These are phyloP conservation scores for Suillus cothurnatus DNA, from an alignment of 768 basidiomycete genomes.

Conservation along the genomic window DNA sequence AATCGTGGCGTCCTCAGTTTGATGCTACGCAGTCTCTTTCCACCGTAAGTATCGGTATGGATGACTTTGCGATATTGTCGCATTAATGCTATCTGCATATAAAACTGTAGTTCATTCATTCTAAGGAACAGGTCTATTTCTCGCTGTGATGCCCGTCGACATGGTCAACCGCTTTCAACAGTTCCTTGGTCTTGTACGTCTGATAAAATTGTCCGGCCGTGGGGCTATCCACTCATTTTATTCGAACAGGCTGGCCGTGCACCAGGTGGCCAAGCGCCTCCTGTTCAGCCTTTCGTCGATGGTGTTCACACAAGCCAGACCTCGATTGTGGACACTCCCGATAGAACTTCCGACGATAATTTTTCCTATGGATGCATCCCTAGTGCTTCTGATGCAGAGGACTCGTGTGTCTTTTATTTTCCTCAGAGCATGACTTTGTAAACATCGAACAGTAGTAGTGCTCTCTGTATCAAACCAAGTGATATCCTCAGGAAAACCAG, in stretches of 20 bases:
- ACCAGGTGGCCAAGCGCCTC: not conserved
- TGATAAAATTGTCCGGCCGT: not conserved
- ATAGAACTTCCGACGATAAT: not conserved
- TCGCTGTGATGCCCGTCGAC: not conserved
- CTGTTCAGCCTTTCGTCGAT: not conserved
- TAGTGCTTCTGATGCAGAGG: not conserved
- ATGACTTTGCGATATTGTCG: not conserved
- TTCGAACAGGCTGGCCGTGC: not conserved
- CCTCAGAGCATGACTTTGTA: not conserved
- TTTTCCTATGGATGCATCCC: not conserved
- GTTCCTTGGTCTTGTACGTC: not conserved
- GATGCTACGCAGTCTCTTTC: not conserved
- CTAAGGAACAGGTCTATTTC: not conserved
- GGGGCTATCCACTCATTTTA: not conserved
- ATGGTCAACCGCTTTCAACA: not conserved
- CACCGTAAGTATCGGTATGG: not conserved
- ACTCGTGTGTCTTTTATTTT: not conserved
- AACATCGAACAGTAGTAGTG: not conserved
- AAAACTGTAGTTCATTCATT: not conserved
- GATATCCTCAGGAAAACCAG: not conserved
- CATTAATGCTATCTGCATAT: not conserved
- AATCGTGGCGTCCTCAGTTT: not conserved
- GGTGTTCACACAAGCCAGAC: not conserved
- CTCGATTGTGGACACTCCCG: not conserved
- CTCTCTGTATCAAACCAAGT: not conserved